Evolutionary conservation across 192 early-diverging fungal species (phyloP).

Genomic region (Backusella westeae): DNA sequence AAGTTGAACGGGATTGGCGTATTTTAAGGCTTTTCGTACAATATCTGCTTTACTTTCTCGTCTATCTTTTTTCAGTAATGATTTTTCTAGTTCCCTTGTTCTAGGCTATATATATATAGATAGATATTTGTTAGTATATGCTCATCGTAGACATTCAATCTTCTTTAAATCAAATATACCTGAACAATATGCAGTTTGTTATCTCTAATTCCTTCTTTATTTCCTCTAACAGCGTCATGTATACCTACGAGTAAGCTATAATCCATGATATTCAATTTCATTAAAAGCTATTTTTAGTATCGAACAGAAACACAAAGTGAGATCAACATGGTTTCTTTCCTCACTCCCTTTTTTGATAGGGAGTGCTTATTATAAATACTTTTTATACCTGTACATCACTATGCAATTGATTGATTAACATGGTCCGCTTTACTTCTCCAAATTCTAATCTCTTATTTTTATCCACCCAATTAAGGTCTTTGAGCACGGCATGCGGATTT

Average conservation of each 20-base stretch:
- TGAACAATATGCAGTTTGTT: constrained; percentile 2
- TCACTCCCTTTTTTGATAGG: background rate
- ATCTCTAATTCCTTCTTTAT: constrained; percentile 80
- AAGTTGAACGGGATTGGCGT: constrained; percentile 56
- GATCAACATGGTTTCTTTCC: background rate
- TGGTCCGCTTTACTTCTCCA: constrained; percentile 75
- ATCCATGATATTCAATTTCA: constrained; percentile 93
- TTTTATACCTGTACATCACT: constrained; percentile 72
- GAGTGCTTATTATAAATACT: background rate
- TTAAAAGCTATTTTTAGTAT: constrained; percentile 48
- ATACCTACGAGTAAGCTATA: constrained; percentile 95
- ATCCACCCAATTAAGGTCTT: constrained; percentile 95
- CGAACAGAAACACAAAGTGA: background rate
- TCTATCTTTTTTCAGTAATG: constrained; percentile 37
- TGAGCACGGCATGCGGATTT: constrained; percentile 89
- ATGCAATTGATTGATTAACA: constrained; percentile 85
- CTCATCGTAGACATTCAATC: background rate
- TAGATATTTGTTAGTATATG: background rate
- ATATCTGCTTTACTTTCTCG: constrained; percentile 51
- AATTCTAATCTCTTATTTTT: constrained; percentile 72
- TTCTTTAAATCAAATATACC: constrained; percentile 1
- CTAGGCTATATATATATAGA: constrained; percentile 35
- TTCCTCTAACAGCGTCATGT: constrained; percentile 83
- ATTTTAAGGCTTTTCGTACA: constrained; percentile 48
- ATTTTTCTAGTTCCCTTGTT: constrained; percentile 42